phyloP scores from a whole-genome alignment of 768 basidiomycete species.

The Dacryopinax primogenitus region DNA sequence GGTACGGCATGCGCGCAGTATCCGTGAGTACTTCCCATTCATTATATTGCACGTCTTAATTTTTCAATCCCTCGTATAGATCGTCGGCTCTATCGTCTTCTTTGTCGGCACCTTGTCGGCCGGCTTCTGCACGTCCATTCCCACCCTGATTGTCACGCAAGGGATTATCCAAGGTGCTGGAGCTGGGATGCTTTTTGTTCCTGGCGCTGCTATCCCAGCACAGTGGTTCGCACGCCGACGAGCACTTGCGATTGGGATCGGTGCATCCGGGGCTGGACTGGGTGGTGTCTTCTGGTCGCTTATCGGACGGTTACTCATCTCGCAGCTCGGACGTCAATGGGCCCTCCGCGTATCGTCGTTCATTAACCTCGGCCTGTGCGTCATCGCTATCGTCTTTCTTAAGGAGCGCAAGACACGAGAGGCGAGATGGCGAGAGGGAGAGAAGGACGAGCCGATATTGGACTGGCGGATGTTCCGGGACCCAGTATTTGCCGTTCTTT shows the following conservation, averaged over 20 bases:
- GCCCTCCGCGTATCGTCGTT: neutral
- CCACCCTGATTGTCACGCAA: slow-evolving; percentile 3
- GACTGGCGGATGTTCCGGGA: neutral
- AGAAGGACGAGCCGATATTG: neutral
- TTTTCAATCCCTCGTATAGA: neutral
- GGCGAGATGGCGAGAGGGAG: neutral
- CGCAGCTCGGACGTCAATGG: neutral
- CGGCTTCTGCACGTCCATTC: neutral
- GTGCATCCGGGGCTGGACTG: neutral
- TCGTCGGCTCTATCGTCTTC: slow-evolving; percentile 1
- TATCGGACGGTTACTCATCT: neutral
- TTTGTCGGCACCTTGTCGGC: slow-evolving; percentile 1
- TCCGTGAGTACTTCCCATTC: neutral
- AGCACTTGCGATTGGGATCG: neutral
- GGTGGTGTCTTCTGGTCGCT: slow-evolving; percentile 4
- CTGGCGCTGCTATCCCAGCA: neutral
- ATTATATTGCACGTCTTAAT: neutral
- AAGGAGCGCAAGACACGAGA: neutral
- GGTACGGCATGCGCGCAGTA: neutral
- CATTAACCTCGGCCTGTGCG: slow-evolving; percentile 2
- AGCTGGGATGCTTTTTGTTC: neutral
- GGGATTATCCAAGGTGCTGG: neutral
- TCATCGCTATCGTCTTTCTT: neutral
- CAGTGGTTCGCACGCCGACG: neutral
- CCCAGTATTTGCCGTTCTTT: neutral